Percentiles rank a stretch among this genome's conserved stretches.
phyloP scores from a whole-genome alignment of 257 asterid genomes.

The Solanum paucissectum region DNA sequence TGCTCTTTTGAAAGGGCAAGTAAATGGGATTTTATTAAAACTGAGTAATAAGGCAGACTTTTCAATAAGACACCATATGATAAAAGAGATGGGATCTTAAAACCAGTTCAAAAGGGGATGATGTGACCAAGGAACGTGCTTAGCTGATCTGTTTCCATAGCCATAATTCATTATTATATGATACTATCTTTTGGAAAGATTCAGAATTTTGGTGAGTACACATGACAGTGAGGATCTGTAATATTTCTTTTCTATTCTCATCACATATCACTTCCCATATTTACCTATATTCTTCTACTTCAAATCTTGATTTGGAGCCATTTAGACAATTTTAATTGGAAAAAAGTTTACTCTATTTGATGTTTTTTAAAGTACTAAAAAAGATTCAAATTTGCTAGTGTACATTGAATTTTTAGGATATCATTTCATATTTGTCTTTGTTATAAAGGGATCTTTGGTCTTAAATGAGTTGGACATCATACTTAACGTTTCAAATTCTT shows the following conservation, averaged over 20 bases:
- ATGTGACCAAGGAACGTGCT: conserved; percentile 35
- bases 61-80: background rate
- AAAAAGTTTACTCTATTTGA: background rate
- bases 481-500: background rate
- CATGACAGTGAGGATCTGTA: background rate
- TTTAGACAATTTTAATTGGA: background rate
- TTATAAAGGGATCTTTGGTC: background rate
- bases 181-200: background rate
- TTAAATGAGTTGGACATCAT: background rate
- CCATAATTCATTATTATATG: background rate
- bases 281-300: background rate
- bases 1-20: background rate
- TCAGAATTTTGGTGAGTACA: background rate
- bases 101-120: background rate
- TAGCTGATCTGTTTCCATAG: conserved; percentile 27
- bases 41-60: background rate
- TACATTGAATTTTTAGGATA: background rate
- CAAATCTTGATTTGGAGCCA: background rate
- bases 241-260: background rate
- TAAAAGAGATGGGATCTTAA: background rate
- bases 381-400: background rate
- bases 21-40: background rate
- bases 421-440: background rate
- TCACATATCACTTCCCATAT: background rate
- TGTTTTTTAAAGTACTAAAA: background rate